Evolutionary conservation across 139 green algal genomes (phyloP), one percentile per base, ranked within the genome.

Genomic region (Pleodorina starrii): DNA sequence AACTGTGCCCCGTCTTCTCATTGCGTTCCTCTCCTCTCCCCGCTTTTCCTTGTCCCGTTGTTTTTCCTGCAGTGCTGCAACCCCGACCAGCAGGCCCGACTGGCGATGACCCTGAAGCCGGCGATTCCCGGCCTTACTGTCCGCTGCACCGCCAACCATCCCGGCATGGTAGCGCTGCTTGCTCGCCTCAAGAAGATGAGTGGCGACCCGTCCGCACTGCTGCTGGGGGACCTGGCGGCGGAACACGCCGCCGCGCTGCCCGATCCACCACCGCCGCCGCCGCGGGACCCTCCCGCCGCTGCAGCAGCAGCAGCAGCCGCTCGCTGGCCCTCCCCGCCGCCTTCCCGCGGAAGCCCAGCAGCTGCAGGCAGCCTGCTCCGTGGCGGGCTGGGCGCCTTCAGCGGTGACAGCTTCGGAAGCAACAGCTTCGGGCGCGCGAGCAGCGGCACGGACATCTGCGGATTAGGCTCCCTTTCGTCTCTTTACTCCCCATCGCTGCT

Each of bases 151-250:
- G 17, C 60, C 60, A 79, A n/a, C 32, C 81, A 87, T 43, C 81
- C 81, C 1, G 81, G 81, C 63, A 87, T 87, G 81, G 81, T 60
- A 29, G 81, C 81, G 63, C 81, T 87, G 63, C 81, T 87, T 42
- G 81, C 63, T 0, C 12, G 81, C 5, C 81, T 87, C 60, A 60
- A 87, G 81, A 60, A 78, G 17, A 78, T 87, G 29, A 87, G 43
- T 0, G 60, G 60, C 16, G 81, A 87, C 43, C 81, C 81, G 25
- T 29, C 60, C n/a, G 10, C 32, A 17, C 63, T 87, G n/a, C n/a
- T n/a, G 6, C 59, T 43, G n/a, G n/a, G n/a, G n/a, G n/a, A n/a
- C n/a, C n/a, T n/a, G 19, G 9, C 40, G 32, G 42, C 72, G 35
- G 32, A 54, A 36, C 78, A 38, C 1, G 12, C 51, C 0, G 40